These are phyloP conservation scores for Chlamydomonas sp. DNA, from an alignment of 139 green algal genomes.

Conservation along the genomic window DNA sequence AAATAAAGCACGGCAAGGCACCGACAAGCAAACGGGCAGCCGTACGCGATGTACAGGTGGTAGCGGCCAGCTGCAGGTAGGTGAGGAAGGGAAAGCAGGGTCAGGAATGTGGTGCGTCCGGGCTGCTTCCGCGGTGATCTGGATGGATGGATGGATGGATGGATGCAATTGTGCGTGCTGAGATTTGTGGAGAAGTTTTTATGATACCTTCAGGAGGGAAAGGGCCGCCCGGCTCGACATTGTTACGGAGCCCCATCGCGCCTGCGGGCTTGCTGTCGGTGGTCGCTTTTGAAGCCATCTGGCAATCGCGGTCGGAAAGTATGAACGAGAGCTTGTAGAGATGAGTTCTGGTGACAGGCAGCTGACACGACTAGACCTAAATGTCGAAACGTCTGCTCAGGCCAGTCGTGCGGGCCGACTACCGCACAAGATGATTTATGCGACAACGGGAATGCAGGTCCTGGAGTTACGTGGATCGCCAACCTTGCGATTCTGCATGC, in stretches of 20 bases:
- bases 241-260: slow-evolving; percentile 37
- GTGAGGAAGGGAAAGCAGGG: not conserved
- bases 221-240: slow-evolving; percentile 53
- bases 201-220: slow-evolving; percentile 70
- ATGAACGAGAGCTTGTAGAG: too few relatives aligned
- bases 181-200: not conserved
- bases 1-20: slow-evolving; percentile 72
- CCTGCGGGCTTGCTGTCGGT: not conserved
- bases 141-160: too few relatives aligned
- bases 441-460: too few relatives aligned
- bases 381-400: too few relatives aligned
- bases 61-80: slow-evolving; percentile 78
- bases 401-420: too few relatives aligned
- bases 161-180: not conserved
- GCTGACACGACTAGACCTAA: too few relatives aligned
- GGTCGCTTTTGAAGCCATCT: slow-evolving; percentile 4
- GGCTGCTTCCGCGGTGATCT: too few relatives aligned
- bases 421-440: too few relatives aligned
- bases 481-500: too few relatives aligned
- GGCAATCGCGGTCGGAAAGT: too few relatives aligned
- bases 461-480: too few relatives aligned
- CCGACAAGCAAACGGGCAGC: slow-evolving; percentile 93
- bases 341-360: too few relatives aligned
- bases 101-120: not conserved
- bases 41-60: slow-evolving; percentile 93